A percentile compares a stretch with the other conserved stretches of the same genome.
These are phyloP conservation scores for Erythrobasidium yunnanense DNA, from an alignment of 768 basidiomycete genomes.

Conservation along the genomic window DNA sequence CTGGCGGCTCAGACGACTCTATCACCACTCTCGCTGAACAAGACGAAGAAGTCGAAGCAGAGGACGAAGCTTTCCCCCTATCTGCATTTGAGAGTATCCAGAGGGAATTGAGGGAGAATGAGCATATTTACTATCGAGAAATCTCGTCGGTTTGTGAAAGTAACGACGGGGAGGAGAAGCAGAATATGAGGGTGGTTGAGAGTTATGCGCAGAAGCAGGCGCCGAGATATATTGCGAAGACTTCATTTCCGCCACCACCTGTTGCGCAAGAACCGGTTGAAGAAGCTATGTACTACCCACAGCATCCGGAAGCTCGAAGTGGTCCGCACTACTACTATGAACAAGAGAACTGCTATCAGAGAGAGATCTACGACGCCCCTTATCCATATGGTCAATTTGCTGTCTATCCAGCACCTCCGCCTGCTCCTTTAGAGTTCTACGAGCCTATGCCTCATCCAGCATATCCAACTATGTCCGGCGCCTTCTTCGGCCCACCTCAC, in stretches of 20 bases:
- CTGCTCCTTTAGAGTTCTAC: too few relatives aligned
- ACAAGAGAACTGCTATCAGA: background rate
- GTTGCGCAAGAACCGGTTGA: background rate
- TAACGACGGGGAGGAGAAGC: too few relatives aligned
- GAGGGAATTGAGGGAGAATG: background rate
- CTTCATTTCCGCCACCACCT: background rate
- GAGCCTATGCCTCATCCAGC: background rate
- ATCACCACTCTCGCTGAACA: background rate
- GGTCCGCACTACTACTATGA: too few relatives aligned
- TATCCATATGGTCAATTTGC: too few relatives aligned
- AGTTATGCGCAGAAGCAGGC: too few relatives aligned
- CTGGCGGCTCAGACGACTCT: background rate
- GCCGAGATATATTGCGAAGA: background rate
- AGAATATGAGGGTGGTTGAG: too few relatives aligned
- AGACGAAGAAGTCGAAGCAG: background rate
- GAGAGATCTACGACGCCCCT: too few relatives aligned
- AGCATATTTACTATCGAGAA: too few relatives aligned
- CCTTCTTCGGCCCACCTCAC: background rate
- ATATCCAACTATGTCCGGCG: background rate
- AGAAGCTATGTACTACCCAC: too few relatives aligned
- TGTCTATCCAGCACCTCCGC: too few relatives aligned
- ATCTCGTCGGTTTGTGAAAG: too few relatives aligned
- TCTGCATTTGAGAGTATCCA: background rate
- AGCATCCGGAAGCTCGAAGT: too few relatives aligned
- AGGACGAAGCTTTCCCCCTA: conserved; percentile 12